phyloP scores from a whole-genome alignment of 345 rosid species.

The Euclidium syriacum region DNA sequence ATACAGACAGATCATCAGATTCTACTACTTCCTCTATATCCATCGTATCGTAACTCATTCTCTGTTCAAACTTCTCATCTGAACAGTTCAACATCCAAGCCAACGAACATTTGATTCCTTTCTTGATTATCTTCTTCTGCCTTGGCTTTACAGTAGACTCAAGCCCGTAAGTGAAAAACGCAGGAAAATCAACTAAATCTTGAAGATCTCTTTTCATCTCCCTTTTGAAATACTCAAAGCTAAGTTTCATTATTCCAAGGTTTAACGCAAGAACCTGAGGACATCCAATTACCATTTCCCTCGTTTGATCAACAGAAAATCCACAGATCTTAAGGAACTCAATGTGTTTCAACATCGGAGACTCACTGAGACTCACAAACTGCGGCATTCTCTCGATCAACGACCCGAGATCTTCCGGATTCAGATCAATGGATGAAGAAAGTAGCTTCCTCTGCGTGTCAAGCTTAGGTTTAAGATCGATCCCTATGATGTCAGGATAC shows the following conservation, averaged over 20 bases:
- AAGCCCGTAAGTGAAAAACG: slow-evolving; percentile 78
- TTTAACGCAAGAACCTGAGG: slow-evolving; percentile 87
- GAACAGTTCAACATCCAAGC: slow-evolving; percentile 92
- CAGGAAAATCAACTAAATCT: slow-evolving; percentile 77
- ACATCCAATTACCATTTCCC: slow-evolving; percentile 72
- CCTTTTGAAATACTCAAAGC: slow-evolving; percentile 56
- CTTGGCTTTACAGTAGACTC: slow-evolving; percentile 85
- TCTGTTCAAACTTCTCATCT: slow-evolving; percentile 70
- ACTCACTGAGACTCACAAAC: slow-evolving; percentile 55
- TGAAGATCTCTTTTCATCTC: slow-evolving; percentile 78
- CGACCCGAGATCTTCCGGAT: slow-evolving; percentile 55
- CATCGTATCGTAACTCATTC: slow-evolving; percentile 84
- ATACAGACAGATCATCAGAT: slow-evolving; percentile 45
- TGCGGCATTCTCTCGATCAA: slow-evolving; percentile 87
- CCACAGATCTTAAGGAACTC: slow-evolving; percentile 68
- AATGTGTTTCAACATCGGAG: slow-evolving; percentile 57
- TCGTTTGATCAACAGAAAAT: slow-evolving; percentile 51
- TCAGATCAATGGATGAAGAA: slow-evolving; percentile 40
- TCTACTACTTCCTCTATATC: slow-evolving; percentile 83
- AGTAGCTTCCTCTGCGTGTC: slow-evolving; percentile 51
- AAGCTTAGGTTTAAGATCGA: slow-evolving; percentile 62
- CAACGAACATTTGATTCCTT: slow-evolving; percentile 74
- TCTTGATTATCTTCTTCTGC: slow-evolving; percentile 53
- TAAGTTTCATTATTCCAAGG: slow-evolving; percentile 70
- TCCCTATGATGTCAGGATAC: slow-evolving; percentile 82